Percentiles rank a stretch among this genome's conserved stretches.
Conservation (phyloP, 805 yeast genomes). For the Myxozyma sirexii region DNA sequence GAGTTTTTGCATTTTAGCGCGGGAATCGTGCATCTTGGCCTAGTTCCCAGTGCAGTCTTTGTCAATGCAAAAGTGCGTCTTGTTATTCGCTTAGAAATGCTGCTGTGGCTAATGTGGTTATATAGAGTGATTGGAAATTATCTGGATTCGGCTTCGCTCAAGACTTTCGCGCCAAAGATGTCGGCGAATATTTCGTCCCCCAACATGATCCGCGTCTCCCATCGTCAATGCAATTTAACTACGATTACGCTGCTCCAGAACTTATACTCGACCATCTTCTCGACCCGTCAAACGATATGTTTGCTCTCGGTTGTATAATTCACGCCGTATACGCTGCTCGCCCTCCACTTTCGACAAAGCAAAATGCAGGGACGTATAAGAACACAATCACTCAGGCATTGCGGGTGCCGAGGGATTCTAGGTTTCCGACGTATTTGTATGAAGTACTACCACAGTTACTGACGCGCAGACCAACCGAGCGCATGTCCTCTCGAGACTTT, state of each 20-base stretch:
- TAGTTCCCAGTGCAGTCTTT: conserved; percentile 76
- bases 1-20: conserved; percentile 82
- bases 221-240: conserved; percentile 63
- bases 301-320: conserved; percentile 79
- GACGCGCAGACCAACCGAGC: conserved; percentile 57
- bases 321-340: conserved; percentile 64
- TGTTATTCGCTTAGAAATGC: background rate
- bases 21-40: conserved; percentile 70
- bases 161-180: conserved; percentile 43
- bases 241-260: conserved; percentile 85
- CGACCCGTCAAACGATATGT: conserved; percentile 73
- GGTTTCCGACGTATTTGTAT: conserved; percentile 61
- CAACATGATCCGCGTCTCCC: conserved; percentile 79
- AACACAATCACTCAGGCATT: conserved; percentile 45
- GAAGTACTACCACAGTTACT: conserved; percentile 57
- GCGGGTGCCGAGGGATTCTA: conserved; percentile 49
- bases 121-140: conserved; percentile 89
- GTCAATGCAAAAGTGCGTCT: conserved; percentile 55
- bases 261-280: conserved; percentile 66
- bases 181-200: conserved; percentile 65
- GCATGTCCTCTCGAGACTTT: conserved; percentile 66
- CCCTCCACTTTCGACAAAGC: conserved; percentile 52
- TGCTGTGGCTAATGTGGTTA: background rate
- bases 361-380: conserved; percentile 53
- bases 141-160: conserved; percentile 71